phyloP scores from a whole-genome alignment of 2,329 filamentous ascomycete species.

The Verticillium nonalfalfae region DNA sequence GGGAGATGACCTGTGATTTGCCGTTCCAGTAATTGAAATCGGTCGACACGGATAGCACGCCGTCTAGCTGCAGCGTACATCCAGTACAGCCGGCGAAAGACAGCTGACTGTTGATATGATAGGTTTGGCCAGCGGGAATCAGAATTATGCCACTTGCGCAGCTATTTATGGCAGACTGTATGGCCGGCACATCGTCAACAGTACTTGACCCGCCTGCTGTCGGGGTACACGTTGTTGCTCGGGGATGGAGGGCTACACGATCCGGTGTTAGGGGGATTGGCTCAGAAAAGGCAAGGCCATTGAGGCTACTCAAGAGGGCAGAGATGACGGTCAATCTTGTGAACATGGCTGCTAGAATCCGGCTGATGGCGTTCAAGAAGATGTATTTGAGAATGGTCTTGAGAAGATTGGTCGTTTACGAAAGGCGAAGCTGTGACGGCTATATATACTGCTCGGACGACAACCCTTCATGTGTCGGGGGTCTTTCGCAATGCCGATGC shows the following conservation, averaged over 20 bases:
- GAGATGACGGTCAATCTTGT: neutral
- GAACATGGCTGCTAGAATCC: no score
- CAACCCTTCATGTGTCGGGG: no score
- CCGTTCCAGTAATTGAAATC: slow-evolving; percentile 34
- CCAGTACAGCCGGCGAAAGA: slow-evolving; percentile 31
- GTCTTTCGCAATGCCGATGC: no score
- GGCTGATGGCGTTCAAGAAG: no score
- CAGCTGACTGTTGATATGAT: slow-evolving; percentile 33
- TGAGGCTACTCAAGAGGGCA: neutral
- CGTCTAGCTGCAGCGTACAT: slow-evolving; percentile 41
- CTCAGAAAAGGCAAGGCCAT: neutral
- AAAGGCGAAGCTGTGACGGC: no score
- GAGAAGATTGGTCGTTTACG: no score
- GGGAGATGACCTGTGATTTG: slow-evolving; percentile 28
- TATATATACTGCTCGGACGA: no score
- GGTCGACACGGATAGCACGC: slow-evolving; percentile 29
- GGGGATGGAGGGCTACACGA: neutral
- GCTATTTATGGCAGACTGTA: slow-evolving; percentile 29
- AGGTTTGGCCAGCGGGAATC: slow-evolving; percentile 32
- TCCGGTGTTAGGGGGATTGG: neutral
- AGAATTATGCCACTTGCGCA: slow-evolving; percentile 34
- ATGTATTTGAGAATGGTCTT: no score
- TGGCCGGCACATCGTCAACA: slow-evolving; percentile 35
- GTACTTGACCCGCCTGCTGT: slow-evolving; percentile 6
- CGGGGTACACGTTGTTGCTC: neutral